These are phyloP conservation scores for Calocybe cyanea DNA, from an alignment of 768 basidiomycete genomes.

Conservation along the genomic window DNA sequence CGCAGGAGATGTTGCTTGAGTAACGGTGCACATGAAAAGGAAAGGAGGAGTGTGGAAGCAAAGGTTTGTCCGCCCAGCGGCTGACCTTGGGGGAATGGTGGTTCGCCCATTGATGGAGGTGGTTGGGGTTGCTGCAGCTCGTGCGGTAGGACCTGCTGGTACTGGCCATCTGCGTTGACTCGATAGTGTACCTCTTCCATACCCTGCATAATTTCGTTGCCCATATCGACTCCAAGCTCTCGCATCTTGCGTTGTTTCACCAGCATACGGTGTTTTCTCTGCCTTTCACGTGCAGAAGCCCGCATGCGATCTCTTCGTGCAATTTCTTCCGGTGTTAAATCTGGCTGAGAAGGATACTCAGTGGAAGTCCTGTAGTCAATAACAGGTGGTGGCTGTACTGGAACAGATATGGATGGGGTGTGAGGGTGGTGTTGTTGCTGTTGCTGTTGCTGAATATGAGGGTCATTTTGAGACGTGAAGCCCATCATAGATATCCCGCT, in stretches of 20 bases:
- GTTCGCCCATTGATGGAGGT: constrained; percentile 32
- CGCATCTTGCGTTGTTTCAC: constrained; percentile 80
- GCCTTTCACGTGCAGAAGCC: constrained; percentile 74
- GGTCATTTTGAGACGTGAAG: constrained; percentile 27
- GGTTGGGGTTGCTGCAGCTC: constrained; percentile 41
- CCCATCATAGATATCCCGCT: constrained; percentile 37
- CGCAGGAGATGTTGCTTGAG: constrained; percentile 75
- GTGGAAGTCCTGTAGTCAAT: constrained; percentile 12
- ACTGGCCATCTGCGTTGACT: constrained; percentile 44
- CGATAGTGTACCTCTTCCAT: constrained; percentile 69
- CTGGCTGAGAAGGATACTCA: constrained; percentile 17
- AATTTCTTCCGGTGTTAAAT: constrained; percentile 60
- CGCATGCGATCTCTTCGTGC: constrained; percentile 68
- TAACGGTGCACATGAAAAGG: constrained; percentile 70
- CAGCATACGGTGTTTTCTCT: constrained; percentile 75
- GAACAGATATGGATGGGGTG: constrained; percentile 7
- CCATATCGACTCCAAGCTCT: constrained; percentile 80
- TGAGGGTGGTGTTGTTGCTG: constrained; percentile 25
- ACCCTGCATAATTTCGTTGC: constrained; percentile 61
- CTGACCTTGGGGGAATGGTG: constrained; percentile 58
- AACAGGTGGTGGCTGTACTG: constrained; percentile 18
- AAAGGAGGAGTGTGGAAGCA: constrained; percentile 71
- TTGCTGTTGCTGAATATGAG: constrained; percentile 19
- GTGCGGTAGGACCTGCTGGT: constrained; percentile 40
- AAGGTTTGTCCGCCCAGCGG: constrained; percentile 70